Evolutionary conservation across 495 filamentous ascomycete genomes (phyloP).

Genomic region (Penicillium bovifimosum): DNA sequence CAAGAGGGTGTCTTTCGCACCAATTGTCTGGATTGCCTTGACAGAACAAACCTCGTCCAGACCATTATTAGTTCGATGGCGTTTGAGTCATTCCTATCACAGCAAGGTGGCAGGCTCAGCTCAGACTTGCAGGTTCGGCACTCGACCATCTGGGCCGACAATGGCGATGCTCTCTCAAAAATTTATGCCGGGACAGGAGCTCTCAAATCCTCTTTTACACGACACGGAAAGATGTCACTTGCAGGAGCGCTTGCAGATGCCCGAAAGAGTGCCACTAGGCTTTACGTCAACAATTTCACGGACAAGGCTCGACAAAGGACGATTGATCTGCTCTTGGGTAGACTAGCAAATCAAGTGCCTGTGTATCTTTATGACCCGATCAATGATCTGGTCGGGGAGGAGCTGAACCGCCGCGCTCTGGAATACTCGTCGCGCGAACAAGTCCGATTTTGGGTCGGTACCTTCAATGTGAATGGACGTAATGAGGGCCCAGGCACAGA

Average conservation of each 20-base stretch:
- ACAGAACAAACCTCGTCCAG: conserved; percentile 93
- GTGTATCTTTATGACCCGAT: conserved; percentile 90
- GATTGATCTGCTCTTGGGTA: conserved; percentile 84
- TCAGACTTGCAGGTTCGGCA: conserved; percentile 87
- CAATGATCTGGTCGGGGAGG: conserved; percentile 76
- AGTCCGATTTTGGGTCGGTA: conserved; percentile 71
- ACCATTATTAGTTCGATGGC: conserved; percentile 92
- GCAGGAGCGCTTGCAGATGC: conserved; percentile 93
- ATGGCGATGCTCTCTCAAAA: conserved; percentile 88
- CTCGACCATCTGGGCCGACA: conserved; percentile 94
- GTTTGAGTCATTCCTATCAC: conserved; percentile 69
- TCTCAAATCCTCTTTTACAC: conserved; percentile 92
- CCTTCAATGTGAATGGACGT: conserved; percentile 91
- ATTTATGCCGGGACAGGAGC: conserved; percentile 97
- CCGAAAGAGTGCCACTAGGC: conserved; percentile 83
- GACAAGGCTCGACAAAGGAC: conserved; percentile 91
- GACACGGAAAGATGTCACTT: conserved; percentile 91
- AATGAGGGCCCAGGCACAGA: conserved; percentile 71
- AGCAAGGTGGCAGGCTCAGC: conserved; percentile 57
- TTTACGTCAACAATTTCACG: conserved; percentile 96
- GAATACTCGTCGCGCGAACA: conserved; percentile 51
- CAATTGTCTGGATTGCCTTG: conserved; percentile 93
- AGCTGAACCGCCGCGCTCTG: conserved; percentile 56
- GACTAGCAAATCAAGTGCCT: conserved; percentile 73
- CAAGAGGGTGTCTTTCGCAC: conserved; percentile 94